Evolutionary conservation across 2,329 filamentous ascomycete genomes (phyloP).

Genomic region (Trichoderma simmonsii): DNA sequence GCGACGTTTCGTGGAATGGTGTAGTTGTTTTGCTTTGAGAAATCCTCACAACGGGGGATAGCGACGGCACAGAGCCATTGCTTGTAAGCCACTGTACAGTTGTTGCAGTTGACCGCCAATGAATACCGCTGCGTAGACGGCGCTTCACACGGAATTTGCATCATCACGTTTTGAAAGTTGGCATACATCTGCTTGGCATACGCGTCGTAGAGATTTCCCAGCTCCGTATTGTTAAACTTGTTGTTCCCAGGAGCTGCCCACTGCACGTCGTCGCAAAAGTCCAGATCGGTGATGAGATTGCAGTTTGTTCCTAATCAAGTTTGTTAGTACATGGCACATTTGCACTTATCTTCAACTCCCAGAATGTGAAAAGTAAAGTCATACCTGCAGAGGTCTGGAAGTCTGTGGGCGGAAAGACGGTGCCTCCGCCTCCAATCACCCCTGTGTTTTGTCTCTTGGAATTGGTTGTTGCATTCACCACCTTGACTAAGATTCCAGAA

Average conservation of each 20-base stretch:
- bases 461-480: constrained; percentile 47
- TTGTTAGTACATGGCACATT: neutral
- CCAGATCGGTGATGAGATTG: constrained; percentile 79
- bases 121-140: constrained; percentile 73
- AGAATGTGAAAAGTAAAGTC: constrained; percentile 21
- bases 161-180: constrained; percentile 77
- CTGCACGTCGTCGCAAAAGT: constrained; percentile 82
- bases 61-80: constrained; percentile 91
- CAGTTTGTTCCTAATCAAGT: constrained; percentile 68
- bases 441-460: constrained; percentile 33
- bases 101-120: constrained; percentile 68
- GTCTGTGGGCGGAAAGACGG: constrained; percentile 67
- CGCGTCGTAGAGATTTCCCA: constrained; percentile 74
- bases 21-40: constrained; percentile 49
- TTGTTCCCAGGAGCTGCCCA: constrained; percentile 87
- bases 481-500: constrained; percentile 67
- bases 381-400: constrained; percentile 77
- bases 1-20: constrained; percentile 64
- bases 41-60: constrained; percentile 90
- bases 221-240: constrained; percentile 56
- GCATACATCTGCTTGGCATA: constrained; percentile 66
- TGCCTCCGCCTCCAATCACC: constrained; percentile 67
- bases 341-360: neutral
- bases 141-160: constrained; percentile 83
- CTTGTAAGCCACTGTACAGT: constrained; percentile 82